Evolutionary conservation across 257 asterid species (phyloP).

Genomic region (Ilex asprella): DNA sequence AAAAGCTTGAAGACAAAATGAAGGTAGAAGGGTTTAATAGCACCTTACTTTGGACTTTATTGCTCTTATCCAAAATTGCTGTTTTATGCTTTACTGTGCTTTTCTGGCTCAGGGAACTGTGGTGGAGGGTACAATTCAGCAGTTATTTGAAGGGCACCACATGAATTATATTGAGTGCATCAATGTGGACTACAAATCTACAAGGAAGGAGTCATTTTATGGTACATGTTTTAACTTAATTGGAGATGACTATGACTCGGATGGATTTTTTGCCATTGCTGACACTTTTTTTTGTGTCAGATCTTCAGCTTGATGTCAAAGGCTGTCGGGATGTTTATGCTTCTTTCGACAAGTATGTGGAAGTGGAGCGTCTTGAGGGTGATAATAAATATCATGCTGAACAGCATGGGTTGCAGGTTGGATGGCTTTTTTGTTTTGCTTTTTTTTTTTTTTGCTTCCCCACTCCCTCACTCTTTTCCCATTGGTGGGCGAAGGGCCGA

Average conservation of each 20-base stretch:
- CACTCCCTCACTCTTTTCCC: conserved; percentile 4
- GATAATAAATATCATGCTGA: conserved; percentile 79
- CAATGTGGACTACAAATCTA: conserved; percentile 77
- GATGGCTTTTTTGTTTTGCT: background rate
- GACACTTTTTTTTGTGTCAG: conserved; percentile 25
- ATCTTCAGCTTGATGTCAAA: conserved; percentile 81
- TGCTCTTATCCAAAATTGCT: background rate
- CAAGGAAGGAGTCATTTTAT: conserved; percentile 81
- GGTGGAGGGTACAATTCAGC: conserved; percentile 82
- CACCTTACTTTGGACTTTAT: background rate
- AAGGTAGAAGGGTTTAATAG: conserved; percentile 36
- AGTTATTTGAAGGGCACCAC: conserved; percentile 84
- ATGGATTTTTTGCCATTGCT: too few species aligned
- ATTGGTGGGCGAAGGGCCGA: background rate
- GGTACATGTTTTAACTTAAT: conserved; percentile 56
- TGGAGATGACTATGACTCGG: too few species aligned
- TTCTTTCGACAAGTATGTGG: conserved; percentile 81
- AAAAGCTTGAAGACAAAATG: conserved; percentile 89
- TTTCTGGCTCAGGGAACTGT: conserved; percentile 57
- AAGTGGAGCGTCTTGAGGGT: conserved; percentile 76
- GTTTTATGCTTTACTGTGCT: conserved; percentile 1
- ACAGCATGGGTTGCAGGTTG: conserved; percentile 68
- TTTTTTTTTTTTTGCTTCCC: too few species aligned
- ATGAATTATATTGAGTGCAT: conserved; percentile 83
- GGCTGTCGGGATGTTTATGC: conserved; percentile 75